A percentile compares a stretch with the other conserved stretches of the same genome.
These are phyloP conservation scores for Canavalia ensiformis DNA, from an alignment of 306 rosid species.

Conservation along the genomic window DNA sequence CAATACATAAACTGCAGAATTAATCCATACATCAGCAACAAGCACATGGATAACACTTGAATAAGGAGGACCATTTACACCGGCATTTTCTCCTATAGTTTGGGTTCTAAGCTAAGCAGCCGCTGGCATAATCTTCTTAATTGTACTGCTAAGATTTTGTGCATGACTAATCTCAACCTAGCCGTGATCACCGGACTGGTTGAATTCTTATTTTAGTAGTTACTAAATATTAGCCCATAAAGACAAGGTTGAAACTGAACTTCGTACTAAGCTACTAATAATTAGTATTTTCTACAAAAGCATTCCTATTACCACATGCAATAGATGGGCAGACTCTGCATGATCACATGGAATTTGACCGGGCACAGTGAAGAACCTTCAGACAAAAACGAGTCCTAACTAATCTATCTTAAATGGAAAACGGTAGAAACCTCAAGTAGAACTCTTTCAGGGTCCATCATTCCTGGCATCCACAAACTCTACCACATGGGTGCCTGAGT, in stretches of 20 bases:
- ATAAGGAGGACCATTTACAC: constrained; percentile 25
- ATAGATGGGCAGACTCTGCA: constrained; percentile 34
- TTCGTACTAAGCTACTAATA: neutral
- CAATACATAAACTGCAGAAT: neutral
- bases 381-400: constrained; percentile 25
- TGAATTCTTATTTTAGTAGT: neutral
- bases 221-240: neutral
- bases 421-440: constrained; percentile 41
- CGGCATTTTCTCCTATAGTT: neutral
- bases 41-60: constrained; percentile 11
- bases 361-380: constrained; percentile 19
- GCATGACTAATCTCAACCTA: constrained; percentile 5
- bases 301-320: neutral
- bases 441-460: constrained; percentile 57
- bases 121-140: neutral
- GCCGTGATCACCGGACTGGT: neutral
- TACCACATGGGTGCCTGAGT: constrained; percentile 53
- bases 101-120: too few species aligned
- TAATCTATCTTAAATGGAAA: constrained; percentile 1
- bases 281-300: neutral
- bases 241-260: neutral
- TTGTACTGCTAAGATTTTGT: neutral
- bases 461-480: constrained; percentile 51
- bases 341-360: constrained; percentile 28
- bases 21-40: constrained; percentile 19